A percentile compares a stretch with the other conserved stretches of the same genome.
phyloP scores from a whole-genome alignment of 768 basidiomycete genomes.

The Pleurotus sapidus region DNA sequence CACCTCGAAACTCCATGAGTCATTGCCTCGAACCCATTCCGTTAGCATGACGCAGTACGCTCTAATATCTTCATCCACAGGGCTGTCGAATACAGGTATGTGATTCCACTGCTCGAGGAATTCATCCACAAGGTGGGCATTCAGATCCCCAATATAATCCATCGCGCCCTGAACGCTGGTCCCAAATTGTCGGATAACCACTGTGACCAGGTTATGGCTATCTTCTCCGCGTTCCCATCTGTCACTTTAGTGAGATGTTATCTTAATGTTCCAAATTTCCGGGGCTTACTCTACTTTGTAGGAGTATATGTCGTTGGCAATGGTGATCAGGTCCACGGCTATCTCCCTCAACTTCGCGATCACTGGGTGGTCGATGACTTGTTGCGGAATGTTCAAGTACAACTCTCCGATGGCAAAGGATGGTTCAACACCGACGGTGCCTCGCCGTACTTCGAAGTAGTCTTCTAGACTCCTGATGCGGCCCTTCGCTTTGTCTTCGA shows the following conservation, averaged over 20 bases:
- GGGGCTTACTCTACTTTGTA: too few relatives aligned
- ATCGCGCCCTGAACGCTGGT: constrained; percentile 36
- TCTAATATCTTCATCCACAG: constrained; percentile 37
- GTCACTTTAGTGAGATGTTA: too few relatives aligned
- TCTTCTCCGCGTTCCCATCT: constrained; percentile 22
- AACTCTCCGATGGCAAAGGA: constrained; percentile 34
- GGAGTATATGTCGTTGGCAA: too few relatives aligned
- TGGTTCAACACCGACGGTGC: constrained; percentile 36
- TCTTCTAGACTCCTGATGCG: constrained; percentile 31
- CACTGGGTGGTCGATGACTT: too few relatives aligned
- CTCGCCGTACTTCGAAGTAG: constrained; percentile 38
- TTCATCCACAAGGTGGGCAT: constrained; percentile 28
- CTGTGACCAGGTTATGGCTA: constrained; percentile 41
- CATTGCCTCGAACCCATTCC: constrained; percentile 47
- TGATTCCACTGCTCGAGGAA: constrained; percentile 31
- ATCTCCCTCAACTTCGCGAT: too few relatives aligned
- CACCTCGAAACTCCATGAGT: constrained; percentile 47
- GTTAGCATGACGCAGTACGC: constrained; percentile 44
- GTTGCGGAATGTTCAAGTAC: constrained; percentile 19
- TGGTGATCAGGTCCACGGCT: too few relatives aligned
- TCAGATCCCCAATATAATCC: constrained; percentile 30
- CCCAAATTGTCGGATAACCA: constrained; percentile 44
- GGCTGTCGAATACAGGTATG: constrained; percentile 39
- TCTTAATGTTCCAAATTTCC: too few relatives aligned
- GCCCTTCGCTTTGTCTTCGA: constrained; percentile 30